Evolutionary conservation across 331 rosid genomes (phyloP).

Genomic region (Pyracantha coccinea): DNA sequence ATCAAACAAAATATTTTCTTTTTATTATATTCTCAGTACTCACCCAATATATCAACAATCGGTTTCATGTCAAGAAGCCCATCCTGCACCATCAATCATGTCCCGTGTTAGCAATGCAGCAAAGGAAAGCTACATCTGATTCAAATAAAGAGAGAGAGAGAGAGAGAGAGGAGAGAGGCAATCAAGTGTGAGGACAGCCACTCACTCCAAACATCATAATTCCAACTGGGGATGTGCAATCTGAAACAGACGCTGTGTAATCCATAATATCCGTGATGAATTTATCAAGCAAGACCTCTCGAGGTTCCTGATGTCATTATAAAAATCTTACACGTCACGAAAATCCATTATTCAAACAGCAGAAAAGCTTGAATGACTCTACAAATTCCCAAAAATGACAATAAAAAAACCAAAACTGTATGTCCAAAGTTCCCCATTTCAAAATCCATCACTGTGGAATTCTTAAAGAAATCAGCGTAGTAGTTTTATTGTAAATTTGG

Average conservation of each 20-base stretch:
- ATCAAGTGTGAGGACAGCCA: neutral
- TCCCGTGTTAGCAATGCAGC: slow-evolving; percentile 1
- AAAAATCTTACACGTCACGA: neutral
- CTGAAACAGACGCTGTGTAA: slow-evolving; percentile 47
- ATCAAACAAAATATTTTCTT: neutral
- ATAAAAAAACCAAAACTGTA: neutral
- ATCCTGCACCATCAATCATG: slow-evolving; percentile 37
- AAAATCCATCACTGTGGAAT: neutral
- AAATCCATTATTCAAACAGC: neutral
- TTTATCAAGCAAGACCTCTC: slow-evolving; percentile 25
- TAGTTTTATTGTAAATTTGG: neutral
- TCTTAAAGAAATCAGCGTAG: neutral
- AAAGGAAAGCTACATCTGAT: neutral
- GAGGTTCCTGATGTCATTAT: slow-evolving; percentile 27
- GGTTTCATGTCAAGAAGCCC: slow-evolving; percentile 50
- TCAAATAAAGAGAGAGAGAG: neutral
- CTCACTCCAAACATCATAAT: slow-evolving; percentile 77
- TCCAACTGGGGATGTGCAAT: slow-evolving; percentile 38
- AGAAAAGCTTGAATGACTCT: neutral
- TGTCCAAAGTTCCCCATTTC: neutral
- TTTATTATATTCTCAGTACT: slow-evolving; percentile 13
- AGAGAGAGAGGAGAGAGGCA: neutral
- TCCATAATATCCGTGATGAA: slow-evolving; percentile 50
- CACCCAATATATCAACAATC: slow-evolving; percentile 58
- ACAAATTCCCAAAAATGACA: neutral